Evolutionary conservation across 129 eudicot species (phyloP).

Genomic region (Centaurea solstitialis): DNA sequence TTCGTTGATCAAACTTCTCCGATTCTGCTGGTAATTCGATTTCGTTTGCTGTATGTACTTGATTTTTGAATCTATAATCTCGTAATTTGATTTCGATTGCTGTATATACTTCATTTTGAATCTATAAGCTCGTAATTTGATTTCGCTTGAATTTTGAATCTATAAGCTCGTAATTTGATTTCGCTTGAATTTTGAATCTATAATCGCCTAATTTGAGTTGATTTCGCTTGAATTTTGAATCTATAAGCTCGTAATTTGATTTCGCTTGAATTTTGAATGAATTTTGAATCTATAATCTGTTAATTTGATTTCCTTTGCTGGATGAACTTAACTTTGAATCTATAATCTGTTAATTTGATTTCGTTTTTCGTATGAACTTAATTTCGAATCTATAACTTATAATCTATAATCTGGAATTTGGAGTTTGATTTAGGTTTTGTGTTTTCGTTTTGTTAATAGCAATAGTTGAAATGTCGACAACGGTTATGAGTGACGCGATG

Average conservation of each 20-base stretch:
- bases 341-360: too few relatives aligned
- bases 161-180: too few relatives aligned
- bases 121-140: too few relatives aligned
- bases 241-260: too few relatives aligned
- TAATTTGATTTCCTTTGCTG: neutral
- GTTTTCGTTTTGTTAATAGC: neutral
- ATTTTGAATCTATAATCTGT: neutral
- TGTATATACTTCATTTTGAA: too few relatives aligned
- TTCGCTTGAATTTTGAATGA: too few relatives aligned
- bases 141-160: neutral
- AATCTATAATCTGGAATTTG: neutral
- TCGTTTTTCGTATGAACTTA: too few relatives aligned
- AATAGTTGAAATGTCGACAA: constrained; percentile 68
- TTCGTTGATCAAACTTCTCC: constrained; percentile 17
- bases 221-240: neutral
- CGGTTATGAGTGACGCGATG: constrained; percentile 51
- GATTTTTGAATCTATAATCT: neutral
- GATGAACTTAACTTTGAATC: too few relatives aligned
- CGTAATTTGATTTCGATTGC: neutral
- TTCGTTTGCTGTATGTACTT: neutral
- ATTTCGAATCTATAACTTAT: too few relatives aligned
- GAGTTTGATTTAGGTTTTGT: neutral
- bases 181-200: too few relatives aligned
- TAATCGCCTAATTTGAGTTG: neutral
- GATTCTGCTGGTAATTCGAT: constrained; percentile 31